Evolutionary conservation across 345 rosid genomes (phyloP), one percentile per base, ranked within the genome.

Genomic region (Crucihimalaya himalaica): DNA sequence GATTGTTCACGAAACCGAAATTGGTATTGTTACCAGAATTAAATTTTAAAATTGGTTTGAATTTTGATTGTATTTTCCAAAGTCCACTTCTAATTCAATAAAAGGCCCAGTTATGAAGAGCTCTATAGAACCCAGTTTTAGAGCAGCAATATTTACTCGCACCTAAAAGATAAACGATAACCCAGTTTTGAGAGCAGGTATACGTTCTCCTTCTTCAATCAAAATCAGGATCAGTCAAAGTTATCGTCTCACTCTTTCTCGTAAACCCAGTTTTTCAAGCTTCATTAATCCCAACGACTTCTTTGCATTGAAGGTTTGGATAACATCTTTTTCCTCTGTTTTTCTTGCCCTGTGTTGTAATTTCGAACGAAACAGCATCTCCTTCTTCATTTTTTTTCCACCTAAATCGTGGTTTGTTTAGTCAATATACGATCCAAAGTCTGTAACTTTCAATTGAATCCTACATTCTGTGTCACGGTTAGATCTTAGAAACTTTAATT

Each of bases 161-260:
- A n/a, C n/a, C n/a, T n/a, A n/a, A n/a, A n/a, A n/a, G n/a, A n/a
- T n/a, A n/a, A n/a, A n/a, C n/a, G n/a, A n/a, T n/a, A n/a, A n/a
- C n/a, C n/a, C n/a, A n/a, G n/a, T n/a, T n/a, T n/a, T n/a, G n/a
- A n/a, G n/a, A n/a, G n/a, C n/a, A n/a, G n/a, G n/a, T n/a, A n/a
- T n/a, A n/a, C n/a, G n/a, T n/a, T n/a, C n/a, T n/a, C n/a, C n/a
- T n/a, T n/a, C n/a, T n/a, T n/a, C n/a, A n/a, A n/a, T n/a, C 28
- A 27, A 27, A 27, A 27, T 27, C 28, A 4, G 28, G 75, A 71
- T 71, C 61, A 48, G 35, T 51, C 40, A 13, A 61, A 60, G 60
- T 61, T 71, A 71, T 61, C 51, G 39, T 71, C 75, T 51, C 39
- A 37, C 51, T 47, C 75, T 51, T 51, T 50, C 51, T 47, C 59